Percentiles rank a stretch among this genome's conserved stretches.
Conservation (phyloP, 768 basidiomycete genomes). For the Leccinum truebloodii region DNA sequence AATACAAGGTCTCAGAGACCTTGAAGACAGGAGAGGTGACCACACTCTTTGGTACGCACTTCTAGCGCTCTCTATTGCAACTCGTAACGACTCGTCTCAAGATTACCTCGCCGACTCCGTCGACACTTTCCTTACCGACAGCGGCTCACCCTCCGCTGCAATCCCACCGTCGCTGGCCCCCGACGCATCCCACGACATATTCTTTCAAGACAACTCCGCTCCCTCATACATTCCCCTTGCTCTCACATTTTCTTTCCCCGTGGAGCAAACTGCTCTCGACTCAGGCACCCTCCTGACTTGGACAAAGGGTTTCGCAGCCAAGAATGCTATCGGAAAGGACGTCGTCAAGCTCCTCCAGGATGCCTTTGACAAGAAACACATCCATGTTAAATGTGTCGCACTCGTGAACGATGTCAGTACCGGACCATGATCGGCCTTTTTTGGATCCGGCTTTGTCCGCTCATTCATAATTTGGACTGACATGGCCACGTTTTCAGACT, state of each 20-base stretch:
- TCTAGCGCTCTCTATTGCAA: conserved; percentile 1
- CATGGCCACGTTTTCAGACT: conserved; percentile 53
- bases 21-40: conserved; percentile 92
- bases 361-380: conserved; percentile 88
- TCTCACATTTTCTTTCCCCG: conserved; percentile 96
- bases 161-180: conserved; percentile 30
- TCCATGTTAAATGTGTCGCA: conserved; percentile 89
- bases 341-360: conserved; percentile 89
- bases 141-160: conserved; percentile 29
- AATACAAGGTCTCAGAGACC: conserved; percentile 92
- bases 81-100: conserved; percentile 34
- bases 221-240: conserved; percentile 67
- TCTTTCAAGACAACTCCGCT: conserved; percentile 29
- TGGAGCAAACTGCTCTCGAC: conserved; percentile 92
- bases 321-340: conserved; percentile 86
- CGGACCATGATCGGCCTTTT: conserved; percentile 25
- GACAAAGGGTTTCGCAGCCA: conserved; percentile 96
- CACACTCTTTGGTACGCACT: conserved; percentile 73
- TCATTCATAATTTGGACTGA: conserved; percentile 7
- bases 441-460: not conserved
- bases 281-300: conserved; percentile 90
- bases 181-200: conserved; percentile 13
- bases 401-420: conserved; percentile 91
- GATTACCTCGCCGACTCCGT: conserved; percentile 98
- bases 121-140: conserved; percentile 83